Evolutionary conservation across 257 asterid genomes (phyloP).

Genomic region (Jacaranda mimosifolia): DNA sequence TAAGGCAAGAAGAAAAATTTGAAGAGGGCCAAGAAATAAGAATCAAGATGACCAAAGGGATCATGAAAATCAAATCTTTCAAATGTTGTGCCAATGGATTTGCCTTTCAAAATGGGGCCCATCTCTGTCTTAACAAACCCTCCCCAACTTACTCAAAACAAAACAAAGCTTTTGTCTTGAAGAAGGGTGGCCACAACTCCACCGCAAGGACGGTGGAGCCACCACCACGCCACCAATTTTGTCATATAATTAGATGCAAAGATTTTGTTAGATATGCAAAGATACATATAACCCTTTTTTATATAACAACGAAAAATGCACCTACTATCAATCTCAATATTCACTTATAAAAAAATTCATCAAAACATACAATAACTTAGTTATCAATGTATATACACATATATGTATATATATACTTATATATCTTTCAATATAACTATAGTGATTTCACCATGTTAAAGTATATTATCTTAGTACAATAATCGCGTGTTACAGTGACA

Average conservation of each 20-base stretch:
- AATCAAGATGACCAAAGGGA: conserved; percentile 22
- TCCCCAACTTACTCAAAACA: conserved; percentile 1
- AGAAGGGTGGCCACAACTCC: conserved; percentile 34
- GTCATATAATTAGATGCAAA: conserved; percentile 43
- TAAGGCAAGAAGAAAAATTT: neutral
- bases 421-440: no score
- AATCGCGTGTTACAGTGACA: no score
- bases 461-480: no score
- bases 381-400: no score
- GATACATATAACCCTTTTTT: neutral
- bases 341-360: no score
- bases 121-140: conserved; percentile 49
- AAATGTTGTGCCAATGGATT: conserved; percentile 49
- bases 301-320: no score
- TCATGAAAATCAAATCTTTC: conserved; percentile 48
- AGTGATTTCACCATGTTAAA: no score
- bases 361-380: no score
- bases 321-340: no score
- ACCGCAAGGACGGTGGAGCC: conserved; percentile 40
- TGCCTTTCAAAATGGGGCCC: conserved; percentile 59
- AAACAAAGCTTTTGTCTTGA: conserved; percentile 38
- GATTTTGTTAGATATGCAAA: conserved; percentile 48
- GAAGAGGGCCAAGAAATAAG: neutral
- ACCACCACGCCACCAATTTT: conserved; percentile 48
- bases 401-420: no score